These are phyloP conservation scores for Vanderwaltozyma yarrowii DNA, from an alignment of 805 yeast genomes.

Conservation along the genomic window DNA sequence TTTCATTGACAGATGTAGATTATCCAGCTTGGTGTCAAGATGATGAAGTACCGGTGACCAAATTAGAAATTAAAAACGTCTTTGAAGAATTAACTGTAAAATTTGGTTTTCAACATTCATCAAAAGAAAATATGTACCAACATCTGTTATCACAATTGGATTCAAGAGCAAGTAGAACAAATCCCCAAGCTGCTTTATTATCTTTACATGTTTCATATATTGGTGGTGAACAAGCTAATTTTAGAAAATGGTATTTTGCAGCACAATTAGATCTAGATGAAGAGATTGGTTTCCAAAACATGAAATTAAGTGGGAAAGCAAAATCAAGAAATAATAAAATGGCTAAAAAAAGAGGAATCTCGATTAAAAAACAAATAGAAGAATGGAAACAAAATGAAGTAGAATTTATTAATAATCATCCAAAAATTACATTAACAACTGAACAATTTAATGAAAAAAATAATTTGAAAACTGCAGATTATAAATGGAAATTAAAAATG, in stretches of 20 bases:
- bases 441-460: slow-evolving; percentile 52
- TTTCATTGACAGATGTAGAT: slow-evolving; percentile 17
- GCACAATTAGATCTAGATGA: slow-evolving; percentile 73
- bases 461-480: slow-evolving; percentile 69
- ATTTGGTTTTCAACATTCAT: slow-evolving; percentile 81
- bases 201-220: slow-evolving; percentile 84
- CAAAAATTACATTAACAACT: slow-evolving; percentile 48
- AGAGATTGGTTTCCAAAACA: slow-evolving; percentile 46
- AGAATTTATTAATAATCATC: slow-evolving; percentile 38
- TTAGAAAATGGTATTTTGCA: slow-evolving; percentile 86
- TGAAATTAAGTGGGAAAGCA: slow-evolving; percentile 42
- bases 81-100: slow-evolving; percentile 47
- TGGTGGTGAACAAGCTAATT: slow-evolving; percentile 83
- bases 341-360: slow-evolving; percentile 33
- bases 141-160: slow-evolving; percentile 73
- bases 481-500: slow-evolving; percentile 67
- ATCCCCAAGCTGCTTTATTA: slow-evolving; percentile 58
- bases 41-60: slow-evolving; percentile 61
- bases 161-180: slow-evolving; percentile 74
- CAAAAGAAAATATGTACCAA: slow-evolving; percentile 69
- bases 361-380: slow-evolving; percentile 27
- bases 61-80: slow-evolving; percentile 49
- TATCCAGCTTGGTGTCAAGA: slow-evolving; percentile 31
- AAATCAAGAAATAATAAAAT: slow-evolving; percentile 33
- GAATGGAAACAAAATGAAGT: slow-evolving; percentile 39